A percentile compares a stretch with the other conserved stretches of the same genome.
Evolutionary conservation across 2,329 filamentous ascomycete species (phyloP).

Genomic region (Falciphora oryzae): DNA sequence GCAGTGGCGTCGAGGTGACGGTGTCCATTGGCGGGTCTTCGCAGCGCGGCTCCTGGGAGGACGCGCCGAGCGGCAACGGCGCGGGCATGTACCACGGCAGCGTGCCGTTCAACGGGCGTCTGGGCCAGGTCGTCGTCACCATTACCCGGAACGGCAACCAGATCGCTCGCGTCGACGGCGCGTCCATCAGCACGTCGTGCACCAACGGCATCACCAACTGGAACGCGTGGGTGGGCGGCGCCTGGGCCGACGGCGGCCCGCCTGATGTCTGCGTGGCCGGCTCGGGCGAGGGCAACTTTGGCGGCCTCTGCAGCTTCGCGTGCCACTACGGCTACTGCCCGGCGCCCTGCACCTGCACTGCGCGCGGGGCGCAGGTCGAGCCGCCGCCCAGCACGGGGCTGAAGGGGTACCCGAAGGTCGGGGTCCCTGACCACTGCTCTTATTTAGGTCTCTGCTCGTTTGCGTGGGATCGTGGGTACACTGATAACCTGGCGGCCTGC

Average conservation of each 20-base stretch:
- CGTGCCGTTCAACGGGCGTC: conserved; percentile 8
- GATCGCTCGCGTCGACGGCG: conserved; percentile 3
- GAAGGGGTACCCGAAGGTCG: too few species aligned
- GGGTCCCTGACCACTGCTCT: too few species aligned
- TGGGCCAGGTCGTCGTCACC: background rate
- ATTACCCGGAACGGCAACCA: background rate
- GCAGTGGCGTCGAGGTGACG: background rate
- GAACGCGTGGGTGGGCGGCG: conserved; percentile 22
- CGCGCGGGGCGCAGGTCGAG: conserved; percentile 11
- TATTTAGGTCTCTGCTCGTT: too few species aligned
- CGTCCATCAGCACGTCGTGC: background rate
- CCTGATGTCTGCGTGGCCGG: conserved; percentile 15
- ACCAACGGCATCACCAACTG: conserved; percentile 3
- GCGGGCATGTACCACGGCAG: conserved; percentile 9
- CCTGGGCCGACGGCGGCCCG: conserved; percentile 14
- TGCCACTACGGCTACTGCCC: conserved; percentile 18
- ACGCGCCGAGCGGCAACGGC: background rate
- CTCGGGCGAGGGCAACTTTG: conserved; percentile 13
- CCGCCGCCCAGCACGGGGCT: conserved; percentile 3
- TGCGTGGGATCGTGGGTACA: too few species aligned
- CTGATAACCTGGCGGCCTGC: too few species aligned
- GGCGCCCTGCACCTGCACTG: conserved; percentile 16
- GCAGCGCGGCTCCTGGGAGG: background rate
- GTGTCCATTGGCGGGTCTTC: conserved; percentile 5
- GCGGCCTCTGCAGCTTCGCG: conserved; percentile 16